Base-by-base conservation (phyloP, 257 asterid species). In the Agastache rugosa region DNA sequence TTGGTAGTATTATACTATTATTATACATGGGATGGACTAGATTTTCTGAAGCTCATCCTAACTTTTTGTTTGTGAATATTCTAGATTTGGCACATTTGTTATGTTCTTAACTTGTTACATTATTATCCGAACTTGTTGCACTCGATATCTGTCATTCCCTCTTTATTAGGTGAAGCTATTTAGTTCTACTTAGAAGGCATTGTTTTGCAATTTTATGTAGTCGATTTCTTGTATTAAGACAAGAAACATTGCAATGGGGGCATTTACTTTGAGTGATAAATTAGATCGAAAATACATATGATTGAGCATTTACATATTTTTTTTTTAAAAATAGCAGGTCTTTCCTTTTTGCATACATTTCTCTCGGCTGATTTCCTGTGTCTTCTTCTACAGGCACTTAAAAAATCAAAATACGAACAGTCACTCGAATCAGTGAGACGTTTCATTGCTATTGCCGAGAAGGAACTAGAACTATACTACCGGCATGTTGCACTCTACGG, bases 401-500 rank as follows among this genome's bases (percentile, higher is more conserved):
- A 90, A 76, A 93, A 91, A 80, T 90, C 97, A 29, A 93, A 90
- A 65, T 90, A 88, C 22, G 97, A 91, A 80, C 98, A 93, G 48
- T 93, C 98, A 8, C 92, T 94, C 0, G 97, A 91, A 73, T 91
- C 97, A 37, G 97, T 90, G 73, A 83, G 92, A 61, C 90, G 86
- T 59, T 91, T 94, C 81, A 94, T 88, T 83, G 91, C 92, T 69
- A 86, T 90, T 58, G 85, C 93, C 14, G 97, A 91, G 89, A 93
- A 90, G 87, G 97, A 94, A 80, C 88, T 94, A 17, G 98, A 94
- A 68, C 79, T 91, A n/a, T 94, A 92, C 72, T 86, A 86, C 75
- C 85, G 98, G 65, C 97, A 92, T 69, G 87, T 88, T 73, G 96
- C 97, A 16, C 89, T 91, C 9, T 90, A 90, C 56, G 96, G 96